Evolutionary conservation across 1,139 yeast genomes (phyloP), one percentile per base, ranked within the genome.

Genomic region (Blastobotrys petasosporus): DNA sequence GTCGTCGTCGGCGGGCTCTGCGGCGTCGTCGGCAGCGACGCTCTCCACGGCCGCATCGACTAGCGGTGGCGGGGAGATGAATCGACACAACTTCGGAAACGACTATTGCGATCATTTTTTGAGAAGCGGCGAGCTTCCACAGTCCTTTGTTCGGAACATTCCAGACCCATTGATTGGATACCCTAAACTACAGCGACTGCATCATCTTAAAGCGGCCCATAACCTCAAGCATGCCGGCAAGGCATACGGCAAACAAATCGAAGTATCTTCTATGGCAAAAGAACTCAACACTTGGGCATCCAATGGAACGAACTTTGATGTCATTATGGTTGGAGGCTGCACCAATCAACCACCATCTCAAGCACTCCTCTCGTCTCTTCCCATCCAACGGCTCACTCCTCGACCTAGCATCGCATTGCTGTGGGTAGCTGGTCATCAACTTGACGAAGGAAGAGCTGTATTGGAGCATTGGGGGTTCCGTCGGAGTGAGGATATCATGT

Each of bases 241-340:
- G 32, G 85, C 94, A 0, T 83, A 73, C 58, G 95, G 95, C 1
- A 73, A 75, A 7, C 68, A 82, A 40, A 74, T 78, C 2, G 63
- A 69, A 2, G 28, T 36, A 4, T 5, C n/a, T n/a, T 9, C 13
- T 7, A 79, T 87, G 63, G 70, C 78, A 1, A 71, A 15, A 5
- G 73, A 77, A 0, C 67, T 88, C 46, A 72, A 74, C 50, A 59
- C 63, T 7, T 85, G 95, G 94, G 76, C 78, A 33, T 9, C 23
- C 3, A 73, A 76, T 42, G 75, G 74, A 3, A 59, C 85, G 36
- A 77, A 77, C 49, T 90, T 90, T 64, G 97, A 90, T 61, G 95
- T 88, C 9, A 83, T 90, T 9, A 85, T 90, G 94, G 78, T 90
- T 43, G 95, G 95, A 0, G 94, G 94, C 1, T 69, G 92, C 49